Base-by-base conservation (phyloP, 352 stramenopile species). In the Phytophthora uliginosa region DNA sequence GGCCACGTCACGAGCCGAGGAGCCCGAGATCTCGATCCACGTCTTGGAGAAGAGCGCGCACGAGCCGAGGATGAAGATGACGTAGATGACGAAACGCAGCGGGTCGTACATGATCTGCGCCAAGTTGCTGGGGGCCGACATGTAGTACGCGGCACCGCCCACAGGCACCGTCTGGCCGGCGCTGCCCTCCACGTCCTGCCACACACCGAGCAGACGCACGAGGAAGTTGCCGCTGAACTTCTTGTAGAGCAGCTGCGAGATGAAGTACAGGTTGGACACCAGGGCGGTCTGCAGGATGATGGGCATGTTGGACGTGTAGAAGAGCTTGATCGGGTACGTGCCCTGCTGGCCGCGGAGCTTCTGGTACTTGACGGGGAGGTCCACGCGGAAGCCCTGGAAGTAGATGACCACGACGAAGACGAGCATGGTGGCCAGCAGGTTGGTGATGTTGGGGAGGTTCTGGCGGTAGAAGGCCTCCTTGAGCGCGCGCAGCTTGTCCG, bases 261-360 rank as follows among this genome's bases (percentile, higher is more conserved):
- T 96, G 86, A 99, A 99, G 93, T 99, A 99, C 53, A 99, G 81
- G 90, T 99, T 99, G 71, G 95, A 99, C 51, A 99, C 97, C 53
- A 99, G 90, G 18, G 98, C 98, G 10, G 98, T 99, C 86, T 99
- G 98, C 48, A 99, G 85, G 69, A 99, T 99, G 84, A 99, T 99
- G 58, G 98, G 98, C 97, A 99, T 99, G 95, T 99, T 99, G 69
- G 96, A 99, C 56, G 98, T 99, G 95, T 99, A 99, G 82, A 99
- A 99, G 5, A 99, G 90, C 92, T 99, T 99, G 94, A 99, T 99
- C 69, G 98, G 98, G 92, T 99, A 99, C 70, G 96, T 99, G 77
- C 97, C 98, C 87, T 99, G 95, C 84, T 99, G 98, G 73, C 98
- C 98, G 70, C 98, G 96, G 82, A 99, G 98, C 83, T 99, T 99